Percentiles rank a stretch among this genome's conserved stretches.
These are phyloP conservation scores for Starmerella scarabaei DNA, from an alignment of 805 yeast species.

Conservation along the genomic window DNA sequence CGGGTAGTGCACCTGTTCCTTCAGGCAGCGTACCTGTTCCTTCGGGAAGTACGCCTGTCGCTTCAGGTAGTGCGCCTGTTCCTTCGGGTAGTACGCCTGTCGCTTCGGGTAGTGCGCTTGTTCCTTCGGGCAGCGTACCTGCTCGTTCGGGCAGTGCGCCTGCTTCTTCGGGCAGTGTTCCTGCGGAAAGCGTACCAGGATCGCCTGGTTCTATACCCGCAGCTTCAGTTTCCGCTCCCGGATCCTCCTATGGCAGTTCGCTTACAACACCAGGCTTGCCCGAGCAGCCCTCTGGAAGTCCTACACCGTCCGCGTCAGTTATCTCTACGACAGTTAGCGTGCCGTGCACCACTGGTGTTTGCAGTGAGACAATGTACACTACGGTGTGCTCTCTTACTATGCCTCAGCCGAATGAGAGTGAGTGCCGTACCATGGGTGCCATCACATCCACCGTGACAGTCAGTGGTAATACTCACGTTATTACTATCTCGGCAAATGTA, in stretches of 20 bases:
- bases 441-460: slow-evolving; percentile 8
- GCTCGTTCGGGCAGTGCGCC: no score
- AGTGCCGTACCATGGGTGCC: slow-evolving; percentile 8
- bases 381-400: slow-evolving; percentile 11
- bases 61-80: background rate
- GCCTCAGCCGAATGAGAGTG: slow-evolving; percentile 9
- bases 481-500: slow-evolving; percentile 11
- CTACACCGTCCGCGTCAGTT: no score
- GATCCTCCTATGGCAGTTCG: no score
- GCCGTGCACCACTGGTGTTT: slow-evolving; percentile 14
- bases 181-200: no score
- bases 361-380: slow-evolving; percentile 5
- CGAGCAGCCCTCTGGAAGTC: no score
- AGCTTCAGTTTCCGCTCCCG: background rate
- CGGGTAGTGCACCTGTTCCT: background rate
- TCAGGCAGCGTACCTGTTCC: no score
- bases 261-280: no score
- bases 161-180: no score
- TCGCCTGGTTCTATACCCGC: no score
- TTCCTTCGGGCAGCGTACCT: no score
- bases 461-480: slow-evolving; percentile 9
- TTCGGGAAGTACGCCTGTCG: no score
- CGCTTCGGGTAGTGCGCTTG: background rate
- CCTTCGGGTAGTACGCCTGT: background rate
- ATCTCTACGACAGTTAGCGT: slow-evolving; percentile 9